Evolutionary conservation across 140 eudicot species (phyloP).

Genomic region (Ambrosia hybrid): DNA sequence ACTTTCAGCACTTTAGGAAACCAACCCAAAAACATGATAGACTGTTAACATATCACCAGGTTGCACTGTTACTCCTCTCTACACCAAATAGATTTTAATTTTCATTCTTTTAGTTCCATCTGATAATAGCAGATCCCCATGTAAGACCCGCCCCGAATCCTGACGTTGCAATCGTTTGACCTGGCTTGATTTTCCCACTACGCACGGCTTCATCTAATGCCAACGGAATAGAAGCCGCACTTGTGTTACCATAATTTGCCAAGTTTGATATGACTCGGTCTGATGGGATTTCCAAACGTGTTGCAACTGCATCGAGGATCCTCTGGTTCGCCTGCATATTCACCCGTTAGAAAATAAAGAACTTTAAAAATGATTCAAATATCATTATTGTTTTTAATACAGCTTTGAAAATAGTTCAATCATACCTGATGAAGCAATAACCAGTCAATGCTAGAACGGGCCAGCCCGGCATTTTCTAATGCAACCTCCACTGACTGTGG

Average conservation of each 20-base stretch:
- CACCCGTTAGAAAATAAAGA: background rate
- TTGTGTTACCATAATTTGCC: constrained; percentile 93
- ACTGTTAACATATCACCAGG: background rate
- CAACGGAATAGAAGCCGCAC: constrained; percentile 97
- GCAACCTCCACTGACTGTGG: constrained; percentile 83
- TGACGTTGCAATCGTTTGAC: constrained; percentile 83
- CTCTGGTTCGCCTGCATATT: constrained; percentile 81
- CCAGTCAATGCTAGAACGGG: constrained; percentile 82
- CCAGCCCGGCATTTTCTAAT: constrained; percentile 71
- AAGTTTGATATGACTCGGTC: constrained; percentile 84
- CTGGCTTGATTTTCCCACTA: constrained; percentile 76
- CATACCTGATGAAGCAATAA: constrained; percentile 30
- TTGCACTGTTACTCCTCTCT: background rate
- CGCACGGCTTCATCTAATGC: constrained; percentile 97
- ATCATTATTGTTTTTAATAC: too few species aligned
- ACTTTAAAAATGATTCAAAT: too few species aligned
- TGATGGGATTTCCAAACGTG: constrained; percentile 66
- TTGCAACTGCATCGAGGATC: constrained; percentile 80
- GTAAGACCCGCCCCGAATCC: constrained; percentile 99
- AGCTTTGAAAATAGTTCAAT: too few species aligned
- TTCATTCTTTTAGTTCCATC: constrained; percentile 53
- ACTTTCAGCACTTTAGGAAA: background rate
- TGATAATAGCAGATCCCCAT: constrained; percentile 82
- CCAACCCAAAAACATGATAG: constrained; percentile 1
- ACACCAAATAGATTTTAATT: background rate